Evolutionary conservation across 2,329 filamentous ascomycete genomes (phyloP).

Genomic region (Metarhizium humberi): DNA sequence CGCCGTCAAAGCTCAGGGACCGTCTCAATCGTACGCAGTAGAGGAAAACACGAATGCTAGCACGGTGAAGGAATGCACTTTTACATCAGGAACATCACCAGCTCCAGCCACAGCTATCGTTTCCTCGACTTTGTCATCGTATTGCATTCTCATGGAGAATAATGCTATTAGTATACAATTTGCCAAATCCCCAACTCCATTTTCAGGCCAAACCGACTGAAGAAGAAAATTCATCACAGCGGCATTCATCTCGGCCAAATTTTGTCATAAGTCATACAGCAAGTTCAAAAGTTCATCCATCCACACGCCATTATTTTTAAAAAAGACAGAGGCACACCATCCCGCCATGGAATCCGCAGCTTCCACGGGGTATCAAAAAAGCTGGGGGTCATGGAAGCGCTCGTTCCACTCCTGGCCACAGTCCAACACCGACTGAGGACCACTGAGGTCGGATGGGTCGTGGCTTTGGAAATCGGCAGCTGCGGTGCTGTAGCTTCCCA

Average conservation of each 20-base stretch:
- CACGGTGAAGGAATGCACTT: no score
- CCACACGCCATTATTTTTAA: conserved; percentile 4
- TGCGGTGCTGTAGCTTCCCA: conserved; percentile 25
- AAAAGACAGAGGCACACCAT: background rate
- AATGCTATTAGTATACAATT: conserved; percentile 2
- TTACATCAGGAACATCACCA: background rate
- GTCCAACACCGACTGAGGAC: conserved; percentile 17
- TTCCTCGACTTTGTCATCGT: background rate
- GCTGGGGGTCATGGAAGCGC: conserved; percentile 18
- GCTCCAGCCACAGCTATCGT: no score
- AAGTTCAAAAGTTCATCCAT: conserved; percentile 3
- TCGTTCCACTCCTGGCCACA: conserved; percentile 21
- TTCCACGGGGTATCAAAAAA: conserved; percentile 20
- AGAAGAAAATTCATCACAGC: background rate
- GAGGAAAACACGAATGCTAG: no score
- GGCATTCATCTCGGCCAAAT: background rate
- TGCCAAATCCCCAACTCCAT: background rate
- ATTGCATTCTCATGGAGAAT: background rate
- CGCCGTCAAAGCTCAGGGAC: no score
- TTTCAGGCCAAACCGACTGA: background rate
- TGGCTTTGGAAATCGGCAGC: conserved; percentile 20
- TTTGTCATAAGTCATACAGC: conserved; percentile 19
- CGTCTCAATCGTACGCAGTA: no score
- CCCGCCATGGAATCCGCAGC: background rate
- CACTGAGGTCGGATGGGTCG: conserved; percentile 13